Evolutionary conservation across 2,329 filamentous ascomycete species (phyloP).

Genomic region (Fusarium buxicola): DNA sequence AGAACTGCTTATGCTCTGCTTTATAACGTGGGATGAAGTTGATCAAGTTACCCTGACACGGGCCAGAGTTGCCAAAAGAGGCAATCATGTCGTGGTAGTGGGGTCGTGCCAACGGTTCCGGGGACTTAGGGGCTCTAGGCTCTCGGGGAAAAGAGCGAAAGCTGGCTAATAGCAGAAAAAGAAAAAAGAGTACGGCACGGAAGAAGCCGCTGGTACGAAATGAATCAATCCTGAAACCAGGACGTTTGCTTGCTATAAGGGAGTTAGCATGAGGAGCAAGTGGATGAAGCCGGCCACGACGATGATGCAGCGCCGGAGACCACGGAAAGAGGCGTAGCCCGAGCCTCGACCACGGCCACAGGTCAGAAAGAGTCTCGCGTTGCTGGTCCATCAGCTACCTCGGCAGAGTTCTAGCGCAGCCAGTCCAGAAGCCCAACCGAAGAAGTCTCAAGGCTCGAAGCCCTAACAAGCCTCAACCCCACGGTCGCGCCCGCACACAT

Average conservation of each 20-base stretch:
- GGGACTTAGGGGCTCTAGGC: slow-evolving; percentile 34
- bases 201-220: slow-evolving; percentile 29
- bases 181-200: slow-evolving; percentile 30
- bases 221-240: slow-evolving; percentile 30
- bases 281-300: slow-evolving; percentile 29
- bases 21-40: slow-evolving; percentile 41
- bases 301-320: slow-evolving; percentile 18
- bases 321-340: slow-evolving; percentile 29
- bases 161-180: slow-evolving; percentile 19
- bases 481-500: slow-evolving; percentile 24
- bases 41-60: slow-evolving; percentile 43
- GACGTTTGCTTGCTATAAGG: slow-evolving; percentile 27
- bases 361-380: slow-evolving; percentile 25
- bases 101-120: slow-evolving; percentile 36
- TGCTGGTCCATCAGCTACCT: slow-evolving; percentile 28
- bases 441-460: slow-evolving; percentile 26
- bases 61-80: slow-evolving; percentile 41
- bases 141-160: slow-evolving; percentile 35
- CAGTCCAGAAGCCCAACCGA: slow-evolving; percentile 29
- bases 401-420: slow-evolving; percentile 27
- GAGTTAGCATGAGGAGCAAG: slow-evolving; percentile 17
- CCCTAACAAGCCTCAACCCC: slow-evolving; percentile 34
- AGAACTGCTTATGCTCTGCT: slow-evolving; percentile 34
- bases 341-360: background rate
- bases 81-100: slow-evolving; percentile 46